Evolutionary conservation across 495 filamentous ascomycete species (phyloP).

Genomic region (Neurospora sp.): DNA sequence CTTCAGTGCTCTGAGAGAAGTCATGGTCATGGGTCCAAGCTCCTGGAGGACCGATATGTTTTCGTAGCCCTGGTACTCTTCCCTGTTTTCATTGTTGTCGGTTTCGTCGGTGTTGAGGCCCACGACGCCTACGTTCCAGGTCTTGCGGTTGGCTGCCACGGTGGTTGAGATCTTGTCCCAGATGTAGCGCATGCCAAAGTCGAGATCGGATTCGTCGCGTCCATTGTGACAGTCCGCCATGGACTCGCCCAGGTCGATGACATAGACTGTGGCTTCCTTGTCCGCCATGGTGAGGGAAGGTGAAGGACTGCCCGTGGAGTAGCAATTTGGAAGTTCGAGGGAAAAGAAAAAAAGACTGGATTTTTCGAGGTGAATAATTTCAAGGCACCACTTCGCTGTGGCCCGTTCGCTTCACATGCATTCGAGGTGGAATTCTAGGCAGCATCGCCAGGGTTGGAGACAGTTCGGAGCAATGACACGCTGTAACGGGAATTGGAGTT

Average conservation of each 20-base stretch:
- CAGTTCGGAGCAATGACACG: neutral
- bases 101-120: slow-evolving; percentile 77
- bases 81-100: slow-evolving; percentile 47
- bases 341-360: neutral
- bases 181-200: slow-evolving; percentile 85
- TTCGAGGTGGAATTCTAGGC: slow-evolving; percentile 10
- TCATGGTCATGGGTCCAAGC: slow-evolving; percentile 64
- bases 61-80: slow-evolving; percentile 55
- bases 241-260: slow-evolving; percentile 75
- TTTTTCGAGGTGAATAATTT: neutral
- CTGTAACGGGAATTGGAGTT: neutral
- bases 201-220: slow-evolving; percentile 70
- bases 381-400: neutral
- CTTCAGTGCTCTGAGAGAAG: slow-evolving; percentile 54
- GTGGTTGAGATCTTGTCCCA: slow-evolving; percentile 92
- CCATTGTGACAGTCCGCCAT: slow-evolving; percentile 70
- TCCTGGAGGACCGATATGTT: slow-evolving; percentile 66
- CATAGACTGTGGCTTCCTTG: slow-evolving; percentile 89
- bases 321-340: neutral
- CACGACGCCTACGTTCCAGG: slow-evolving; percentile 66
- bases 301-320: neutral
- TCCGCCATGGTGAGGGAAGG: slow-evolving; percentile 57
- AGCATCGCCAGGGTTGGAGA: slow-evolving; percentile 11
- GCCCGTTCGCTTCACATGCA: neutral
- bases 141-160: slow-evolving; percentile 74